Evolutionary conservation across 345 rosid species (phyloP).

Genomic region (Linum lewisii): DNA sequence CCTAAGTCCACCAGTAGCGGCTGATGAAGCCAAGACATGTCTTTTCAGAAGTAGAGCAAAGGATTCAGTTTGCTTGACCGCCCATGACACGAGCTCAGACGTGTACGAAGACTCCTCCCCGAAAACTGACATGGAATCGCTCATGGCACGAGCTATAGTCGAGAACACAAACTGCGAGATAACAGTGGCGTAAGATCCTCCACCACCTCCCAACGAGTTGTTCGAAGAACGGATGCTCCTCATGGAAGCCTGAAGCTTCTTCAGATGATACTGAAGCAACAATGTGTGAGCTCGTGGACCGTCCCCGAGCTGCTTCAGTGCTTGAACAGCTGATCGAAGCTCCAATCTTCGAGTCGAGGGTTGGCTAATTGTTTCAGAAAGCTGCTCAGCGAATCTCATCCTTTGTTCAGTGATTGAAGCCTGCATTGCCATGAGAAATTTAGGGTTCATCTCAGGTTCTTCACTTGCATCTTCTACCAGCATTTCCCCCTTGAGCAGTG

Average conservation of each 20-base stretch:
- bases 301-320: conserved; percentile 76
- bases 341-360: conserved; percentile 58
- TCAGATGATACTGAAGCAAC: conserved; percentile 57
- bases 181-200: conserved; percentile 47
- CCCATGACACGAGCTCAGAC: conserved; percentile 95
- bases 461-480: conserved; percentile 34
- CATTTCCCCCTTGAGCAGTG: conserved; percentile 59
- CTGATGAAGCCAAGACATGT: conserved; percentile 64
- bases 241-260: conserved; percentile 42
- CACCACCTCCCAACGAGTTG: conserved; percentile 37
- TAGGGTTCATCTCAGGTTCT: conserved; percentile 32
- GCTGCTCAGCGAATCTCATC: conserved; percentile 63
- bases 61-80: conserved; percentile 60
- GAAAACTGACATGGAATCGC: conserved; percentile 63
- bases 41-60: conserved; percentile 55
- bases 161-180: conserved; percentile 76
- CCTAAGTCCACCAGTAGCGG: conserved; percentile 62
- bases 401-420: conserved; percentile 46
- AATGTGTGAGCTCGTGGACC: conserved; percentile 70
- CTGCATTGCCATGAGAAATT: conserved; percentile 31
- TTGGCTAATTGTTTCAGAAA: conserved; percentile 54
- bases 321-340: conserved; percentile 56
- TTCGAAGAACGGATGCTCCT: conserved; percentile 45
- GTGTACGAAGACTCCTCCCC: conserved; percentile 74
- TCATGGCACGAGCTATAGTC: conserved; percentile 72